phyloP scores from a whole-genome alignment of 345 rosid species.

The Brassica incana region DNA sequence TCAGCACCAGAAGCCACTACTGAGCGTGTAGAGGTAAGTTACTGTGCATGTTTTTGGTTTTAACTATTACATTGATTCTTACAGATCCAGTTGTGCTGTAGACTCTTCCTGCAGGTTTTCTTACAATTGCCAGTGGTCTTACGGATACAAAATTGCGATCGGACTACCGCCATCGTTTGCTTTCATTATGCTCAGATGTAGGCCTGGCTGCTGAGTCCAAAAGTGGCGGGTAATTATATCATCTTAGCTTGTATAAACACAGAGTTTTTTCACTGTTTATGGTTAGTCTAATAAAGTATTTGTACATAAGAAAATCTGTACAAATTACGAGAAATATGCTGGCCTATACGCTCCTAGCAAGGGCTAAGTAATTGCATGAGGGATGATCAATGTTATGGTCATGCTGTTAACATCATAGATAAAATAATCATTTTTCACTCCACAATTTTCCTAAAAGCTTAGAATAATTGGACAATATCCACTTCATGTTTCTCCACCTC shows the following conservation, averaged over 20 bases:
- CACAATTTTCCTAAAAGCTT: slow-evolving; percentile 8
- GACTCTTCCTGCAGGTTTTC: slow-evolving; percentile 99
- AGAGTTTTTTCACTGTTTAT: not conserved
- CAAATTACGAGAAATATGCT: slow-evolving; percentile 7
- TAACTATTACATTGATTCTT: slow-evolving; percentile 45
- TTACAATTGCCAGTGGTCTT: slow-evolving; percentile 82
- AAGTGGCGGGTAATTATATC: slow-evolving; percentile 73
- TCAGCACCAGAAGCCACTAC: slow-evolving; percentile 77
- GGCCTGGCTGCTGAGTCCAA: slow-evolving; percentile 96
- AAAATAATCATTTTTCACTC: not conserved
- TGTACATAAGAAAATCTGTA: not conserved
- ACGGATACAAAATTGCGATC: slow-evolving; percentile 67
- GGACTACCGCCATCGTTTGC: slow-evolving; percentile 88
- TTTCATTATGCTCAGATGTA: slow-evolving; percentile 97
- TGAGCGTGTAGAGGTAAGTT: slow-evolving; percentile 85
- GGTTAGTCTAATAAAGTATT: slow-evolving; percentile 8
- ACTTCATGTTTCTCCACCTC: slow-evolving; percentile 10
- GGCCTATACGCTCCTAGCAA: slow-evolving; percentile 11
- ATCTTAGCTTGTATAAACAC: slow-evolving; percentile 13
- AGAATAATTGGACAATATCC: not conserved
- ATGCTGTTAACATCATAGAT: slow-evolving; percentile 4
- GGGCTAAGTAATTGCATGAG: slow-evolving; percentile 21
- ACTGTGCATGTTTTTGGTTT: slow-evolving; percentile 5
- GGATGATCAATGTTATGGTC: slow-evolving; percentile 12
- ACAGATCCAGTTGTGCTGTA: slow-evolving; percentile 60